Percentiles rank a stretch among this genome's conserved stretches.
Conservation (phyloP, 768 basidiomycete species). For the Phlebiopsis flavidoalba region DNA sequence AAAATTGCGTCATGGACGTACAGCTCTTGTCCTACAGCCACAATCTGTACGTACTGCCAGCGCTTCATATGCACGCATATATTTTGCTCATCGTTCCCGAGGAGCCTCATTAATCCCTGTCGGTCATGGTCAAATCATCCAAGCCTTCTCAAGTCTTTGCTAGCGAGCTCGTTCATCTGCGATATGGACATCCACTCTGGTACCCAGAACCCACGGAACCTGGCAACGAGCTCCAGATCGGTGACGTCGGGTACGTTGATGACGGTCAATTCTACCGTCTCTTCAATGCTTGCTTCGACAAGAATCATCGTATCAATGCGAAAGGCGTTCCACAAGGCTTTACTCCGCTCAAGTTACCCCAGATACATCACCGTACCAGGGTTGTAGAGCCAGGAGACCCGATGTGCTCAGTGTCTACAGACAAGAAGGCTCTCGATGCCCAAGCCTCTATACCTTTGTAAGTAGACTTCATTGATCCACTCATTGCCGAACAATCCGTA, state of each 20-base stretch:
- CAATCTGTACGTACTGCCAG: background rate
- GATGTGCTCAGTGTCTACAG: background rate
- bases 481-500: background rate
- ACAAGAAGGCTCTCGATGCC: background rate
- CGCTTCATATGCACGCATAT: background rate
- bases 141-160: background rate
- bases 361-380: background rate
- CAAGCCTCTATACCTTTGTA: background rate
- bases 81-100: background rate
- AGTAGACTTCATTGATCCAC: background rate
- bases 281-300: constrained; percentile 3
- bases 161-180: background rate
- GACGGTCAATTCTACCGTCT: constrained; percentile 5
- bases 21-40: background rate
- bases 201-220: background rate
- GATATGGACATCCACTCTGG: background rate
- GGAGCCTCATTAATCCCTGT: background rate
- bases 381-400: background rate
- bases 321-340: background rate
- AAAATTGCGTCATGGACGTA: background rate
- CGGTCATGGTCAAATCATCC: background rate
- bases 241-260: constrained; percentile 4
- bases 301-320: background rate
- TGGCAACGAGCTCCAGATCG: background rate
- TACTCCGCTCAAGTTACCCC: background rate